Conservation (phyloP, 164 flowering plant species). For the Protea cynaroides region DNA sequence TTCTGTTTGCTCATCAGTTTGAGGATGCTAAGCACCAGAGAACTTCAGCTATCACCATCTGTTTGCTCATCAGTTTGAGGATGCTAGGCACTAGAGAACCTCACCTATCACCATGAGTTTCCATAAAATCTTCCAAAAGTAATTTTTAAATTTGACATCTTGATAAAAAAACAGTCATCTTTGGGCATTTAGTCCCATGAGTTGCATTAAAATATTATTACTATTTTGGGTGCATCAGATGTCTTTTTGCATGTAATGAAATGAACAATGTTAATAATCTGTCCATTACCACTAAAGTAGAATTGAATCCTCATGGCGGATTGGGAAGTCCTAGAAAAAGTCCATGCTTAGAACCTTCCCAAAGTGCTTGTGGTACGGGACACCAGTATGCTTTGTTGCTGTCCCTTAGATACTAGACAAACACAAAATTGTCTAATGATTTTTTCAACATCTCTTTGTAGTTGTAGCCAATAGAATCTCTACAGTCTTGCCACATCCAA, state of each 20-base stretch:
- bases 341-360: background rate
- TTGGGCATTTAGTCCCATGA: too few species aligned
- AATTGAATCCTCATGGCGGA: background rate
- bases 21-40: too few species aligned
- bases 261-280: too few species aligned
- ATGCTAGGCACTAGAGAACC: too few species aligned
- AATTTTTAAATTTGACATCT: too few species aligned
- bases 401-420: background rate
- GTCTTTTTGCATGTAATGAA: background rate
- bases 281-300: background rate
- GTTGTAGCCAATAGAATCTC: background rate
- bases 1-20: too few species aligned
- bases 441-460: background rate
- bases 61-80: too few species aligned
- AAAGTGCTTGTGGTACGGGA: background rate
- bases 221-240: background rate
- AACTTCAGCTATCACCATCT: too few species aligned
- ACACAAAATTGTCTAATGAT: background rate
- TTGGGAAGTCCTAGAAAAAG: background rate
- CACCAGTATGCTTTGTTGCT: background rate
- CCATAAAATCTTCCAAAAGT: too few species aligned
- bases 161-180: too few species aligned
- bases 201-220: too few species aligned
- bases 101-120: too few species aligned
- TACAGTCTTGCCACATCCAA: background rate